Percentiles rank a stretch among this genome's conserved stretches.
Conservation (phyloP, 1,284 basidiomycete genomes). For the Cutaneotrichosporon spelunceum region DNA sequence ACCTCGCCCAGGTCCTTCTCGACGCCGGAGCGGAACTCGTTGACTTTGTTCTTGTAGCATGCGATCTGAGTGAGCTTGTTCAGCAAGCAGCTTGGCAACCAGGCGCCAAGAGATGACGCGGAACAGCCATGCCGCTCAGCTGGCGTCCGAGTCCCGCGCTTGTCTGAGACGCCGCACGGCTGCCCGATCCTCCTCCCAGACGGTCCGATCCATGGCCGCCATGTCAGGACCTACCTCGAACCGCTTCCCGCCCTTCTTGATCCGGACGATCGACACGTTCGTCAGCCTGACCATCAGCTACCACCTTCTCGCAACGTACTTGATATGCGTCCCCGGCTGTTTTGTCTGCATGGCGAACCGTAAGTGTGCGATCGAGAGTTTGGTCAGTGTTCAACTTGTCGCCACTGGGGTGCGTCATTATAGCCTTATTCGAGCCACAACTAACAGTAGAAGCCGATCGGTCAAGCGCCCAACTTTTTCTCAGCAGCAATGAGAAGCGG, state of each 20-base stretch:
- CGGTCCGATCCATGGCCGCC: too few relatives aligned
- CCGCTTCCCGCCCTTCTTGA: conserved; percentile 95
- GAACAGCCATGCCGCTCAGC: too few relatives aligned
- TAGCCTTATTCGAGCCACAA: background rate
- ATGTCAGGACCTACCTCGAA: conserved; percentile 68
- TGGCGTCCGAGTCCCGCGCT: too few relatives aligned
- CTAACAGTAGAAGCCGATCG: background rate
- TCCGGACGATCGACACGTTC: conserved; percentile 90
- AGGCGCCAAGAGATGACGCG: too few relatives aligned
- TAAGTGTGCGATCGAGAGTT: background rate
- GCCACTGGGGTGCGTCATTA: background rate
- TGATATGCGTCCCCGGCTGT: conserved; percentile 26
- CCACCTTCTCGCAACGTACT: too few relatives aligned
- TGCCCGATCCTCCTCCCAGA: too few relatives aligned
- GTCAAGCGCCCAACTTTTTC: background rate
- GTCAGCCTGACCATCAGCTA: conserved; percentile 64
- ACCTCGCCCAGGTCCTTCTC: conserved; percentile 95
- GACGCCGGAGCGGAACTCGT: conserved; percentile 91
- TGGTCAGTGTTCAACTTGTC: too few relatives aligned
- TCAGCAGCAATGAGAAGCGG: too few relatives aligned
- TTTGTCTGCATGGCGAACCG: conserved; percentile 19
- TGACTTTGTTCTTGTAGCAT: conserved; percentile 99
- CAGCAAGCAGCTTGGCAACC: too few relatives aligned
- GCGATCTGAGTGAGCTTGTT: conserved; percentile 64
- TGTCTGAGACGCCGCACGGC: too few relatives aligned